Conservation (phyloP, 2,329 filamentous ascomycete species). For the Seiridium cupressi region DNA sequence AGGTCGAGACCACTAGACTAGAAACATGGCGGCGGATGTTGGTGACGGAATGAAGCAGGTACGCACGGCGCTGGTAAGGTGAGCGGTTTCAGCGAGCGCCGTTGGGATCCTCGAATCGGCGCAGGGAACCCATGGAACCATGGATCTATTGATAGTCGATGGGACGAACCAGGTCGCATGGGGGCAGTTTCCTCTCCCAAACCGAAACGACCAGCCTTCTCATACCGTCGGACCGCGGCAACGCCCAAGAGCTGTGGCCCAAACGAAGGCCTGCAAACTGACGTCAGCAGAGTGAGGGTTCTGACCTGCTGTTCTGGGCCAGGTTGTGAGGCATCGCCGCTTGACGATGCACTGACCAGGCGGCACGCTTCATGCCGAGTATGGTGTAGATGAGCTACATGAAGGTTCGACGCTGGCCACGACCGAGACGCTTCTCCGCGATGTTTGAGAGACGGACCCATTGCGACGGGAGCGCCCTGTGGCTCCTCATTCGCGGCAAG, state of each 20-base stretch:
- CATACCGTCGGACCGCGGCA: not conserved
- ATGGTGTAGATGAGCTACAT: not conserved
- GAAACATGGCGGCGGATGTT: not conserved
- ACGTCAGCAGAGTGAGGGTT: not conserved
- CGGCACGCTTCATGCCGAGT: not conserved
- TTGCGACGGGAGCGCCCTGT: not conserved
- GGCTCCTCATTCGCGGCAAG: not conserved
- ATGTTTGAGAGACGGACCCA: no score
- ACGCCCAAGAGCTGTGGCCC: no score
- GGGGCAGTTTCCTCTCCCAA: not conserved
- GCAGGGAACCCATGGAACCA: not conserved
- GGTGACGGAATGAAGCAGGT: not conserved
- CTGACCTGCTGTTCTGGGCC: slow-evolving; percentile 2
- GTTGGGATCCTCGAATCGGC: not conserved
- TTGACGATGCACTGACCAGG: not conserved
- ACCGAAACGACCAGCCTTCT: not conserved
- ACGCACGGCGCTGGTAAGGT: not conserved
- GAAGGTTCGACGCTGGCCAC: not conserved
- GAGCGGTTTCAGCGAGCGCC: not conserved
- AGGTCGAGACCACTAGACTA: no score
- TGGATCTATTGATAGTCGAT: not conserved
- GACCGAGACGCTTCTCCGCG: not conserved
- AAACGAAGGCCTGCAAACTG: not conserved
- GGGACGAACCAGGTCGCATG: not conserved
- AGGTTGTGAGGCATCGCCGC: not conserved